Conservation (phyloP, 1,284 basidiomycete genomes). For the Leccinum angustisporum region DNA sequence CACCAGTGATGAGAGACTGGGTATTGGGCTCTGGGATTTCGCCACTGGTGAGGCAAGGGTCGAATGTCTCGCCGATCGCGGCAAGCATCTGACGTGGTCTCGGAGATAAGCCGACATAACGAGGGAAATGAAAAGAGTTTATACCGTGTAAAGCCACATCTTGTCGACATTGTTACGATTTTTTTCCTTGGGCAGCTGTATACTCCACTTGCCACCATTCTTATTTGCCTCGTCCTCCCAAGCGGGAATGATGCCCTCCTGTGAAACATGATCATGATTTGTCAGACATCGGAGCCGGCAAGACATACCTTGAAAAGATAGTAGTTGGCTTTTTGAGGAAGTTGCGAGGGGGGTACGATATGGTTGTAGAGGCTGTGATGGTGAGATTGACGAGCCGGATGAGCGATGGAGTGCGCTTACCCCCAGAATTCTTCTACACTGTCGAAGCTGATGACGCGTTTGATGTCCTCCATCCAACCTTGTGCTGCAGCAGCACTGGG, state of each 20-base stretch:
- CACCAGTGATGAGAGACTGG: conserved; percentile 85
- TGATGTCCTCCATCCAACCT: conserved; percentile 98
- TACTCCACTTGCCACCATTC: conserved; percentile 97
- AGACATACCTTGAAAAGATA: conserved; percentile 89
- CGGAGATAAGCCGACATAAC: conserved; percentile 6
- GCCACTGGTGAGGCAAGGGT: conserved; percentile 70
- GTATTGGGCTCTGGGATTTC: conserved; percentile 44
- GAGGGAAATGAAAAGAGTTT: conserved; percentile 23
- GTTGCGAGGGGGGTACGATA: conserved; percentile 92
- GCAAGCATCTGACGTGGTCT: conserved; percentile 80
- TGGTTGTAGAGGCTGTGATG: conserved; percentile 86
- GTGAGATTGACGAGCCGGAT: conserved; percentile 13
- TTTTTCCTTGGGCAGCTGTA: conserved; percentile 96
- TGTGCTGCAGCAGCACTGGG: conserved; percentile 68
- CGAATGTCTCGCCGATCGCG: conserved; percentile 95
- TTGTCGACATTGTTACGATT: conserved; percentile 83
- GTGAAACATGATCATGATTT: conserved; percentile 9
- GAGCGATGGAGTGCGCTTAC: conserved; percentile 42
- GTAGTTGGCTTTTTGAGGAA: conserved; percentile 97
- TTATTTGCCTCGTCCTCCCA: conserved; percentile 98
- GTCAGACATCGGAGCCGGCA: conserved; percentile 1
- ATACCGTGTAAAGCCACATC: conserved; percentile 97
- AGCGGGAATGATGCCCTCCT: conserved; percentile 94
- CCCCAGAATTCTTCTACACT: conserved; percentile 99
- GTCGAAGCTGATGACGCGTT: conserved; percentile 90